phyloP scores from a whole-genome alignment of 805 yeast species.

The Schizosaccharomyces octosporus region DNA sequence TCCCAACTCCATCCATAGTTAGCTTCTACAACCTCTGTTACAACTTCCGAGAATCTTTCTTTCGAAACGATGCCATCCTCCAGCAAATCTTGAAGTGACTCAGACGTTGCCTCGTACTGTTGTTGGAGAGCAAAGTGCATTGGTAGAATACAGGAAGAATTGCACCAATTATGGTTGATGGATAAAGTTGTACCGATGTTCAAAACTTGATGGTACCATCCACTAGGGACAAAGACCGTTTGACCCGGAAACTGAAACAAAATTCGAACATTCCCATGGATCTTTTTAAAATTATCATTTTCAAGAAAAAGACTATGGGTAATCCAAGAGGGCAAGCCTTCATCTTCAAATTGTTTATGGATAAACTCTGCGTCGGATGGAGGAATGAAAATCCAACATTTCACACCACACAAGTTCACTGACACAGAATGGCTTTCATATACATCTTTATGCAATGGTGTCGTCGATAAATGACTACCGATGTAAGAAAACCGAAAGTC shows the following conservation, averaged over 20 bases:
- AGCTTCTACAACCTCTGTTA: not conserved
- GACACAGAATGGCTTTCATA: not conserved
- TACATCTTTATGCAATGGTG: not conserved
- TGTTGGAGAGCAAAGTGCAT: not conserved
- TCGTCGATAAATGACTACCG: not conserved
- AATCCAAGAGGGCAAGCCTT: not conserved
- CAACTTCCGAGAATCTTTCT: not conserved
- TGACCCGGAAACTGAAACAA: not conserved
- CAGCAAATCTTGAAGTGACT: not conserved
- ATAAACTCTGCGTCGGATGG: not conserved
- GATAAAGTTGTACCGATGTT: not conserved
- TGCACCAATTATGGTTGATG: slow-evolving; percentile 1
- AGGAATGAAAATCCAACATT: not conserved
- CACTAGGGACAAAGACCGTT: slow-evolving; percentile 2
- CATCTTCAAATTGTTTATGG: not conserved
- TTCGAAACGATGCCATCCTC: not conserved
- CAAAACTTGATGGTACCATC: not conserved
- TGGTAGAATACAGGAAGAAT: not conserved
- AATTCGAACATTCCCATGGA: not conserved
- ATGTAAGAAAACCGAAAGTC: not conserved
- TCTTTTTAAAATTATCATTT: not conserved
- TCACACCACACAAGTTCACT: not conserved
- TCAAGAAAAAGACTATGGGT: not conserved
- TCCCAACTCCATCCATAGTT: slow-evolving; percentile 1
- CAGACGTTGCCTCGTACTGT: not conserved